Evolutionary conservation across 768 basidiomycete genomes (phyloP).

Genomic region (Suillus americanus): DNA sequence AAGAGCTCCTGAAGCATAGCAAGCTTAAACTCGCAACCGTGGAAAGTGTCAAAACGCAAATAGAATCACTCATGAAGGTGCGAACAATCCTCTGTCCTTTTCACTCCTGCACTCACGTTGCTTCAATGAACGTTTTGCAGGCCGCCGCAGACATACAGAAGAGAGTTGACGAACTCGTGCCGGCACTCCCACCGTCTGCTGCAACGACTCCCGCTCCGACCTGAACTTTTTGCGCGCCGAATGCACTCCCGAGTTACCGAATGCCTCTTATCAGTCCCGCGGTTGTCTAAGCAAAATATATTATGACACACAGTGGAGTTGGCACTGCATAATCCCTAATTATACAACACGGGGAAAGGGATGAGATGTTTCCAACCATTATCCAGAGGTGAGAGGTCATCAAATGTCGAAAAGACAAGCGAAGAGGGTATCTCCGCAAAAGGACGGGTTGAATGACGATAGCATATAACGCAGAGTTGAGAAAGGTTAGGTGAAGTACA

Average conservation of each 20-base stretch:
- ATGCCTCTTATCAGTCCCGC: conserved; percentile 2
- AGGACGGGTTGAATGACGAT: conserved; percentile 16
- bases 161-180: conserved; percentile 69
- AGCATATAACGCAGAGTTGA: conserved; percentile 13
- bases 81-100: conserved; percentile 5
- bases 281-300: conserved; percentile 13
- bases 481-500: conserved; percentile 10
- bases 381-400: conserved; percentile 13
- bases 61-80: conserved; percentile 77
- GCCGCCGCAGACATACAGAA: conserved; percentile 72
- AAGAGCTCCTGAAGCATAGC: conserved; percentile 78
- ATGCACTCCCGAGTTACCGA: conserved; percentile 8
- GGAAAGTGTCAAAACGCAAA: conserved; percentile 77
- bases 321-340: conserved; percentile 25
- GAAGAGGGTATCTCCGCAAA: conserved; percentile 28
- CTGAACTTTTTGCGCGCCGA: conserved; percentile 11
- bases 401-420: conserved; percentile 7
- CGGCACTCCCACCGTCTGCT: conserved; percentile 37
- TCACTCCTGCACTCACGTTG: conserved; percentile 14
- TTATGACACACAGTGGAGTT: conserved; percentile 11
- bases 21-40: conserved; percentile 68
- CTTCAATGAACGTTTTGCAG: conserved; percentile 35
- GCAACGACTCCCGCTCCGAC: conserved; percentile 27
- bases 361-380: conserved; percentile 23
- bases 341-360: conserved; percentile 27